A percentile compares a stretch with the other conserved stretches of the same genome.
phyloP scores from a whole-genome alignment of 1,284 basidiomycete genomes.

The Wolfiporia cocos region DNA sequence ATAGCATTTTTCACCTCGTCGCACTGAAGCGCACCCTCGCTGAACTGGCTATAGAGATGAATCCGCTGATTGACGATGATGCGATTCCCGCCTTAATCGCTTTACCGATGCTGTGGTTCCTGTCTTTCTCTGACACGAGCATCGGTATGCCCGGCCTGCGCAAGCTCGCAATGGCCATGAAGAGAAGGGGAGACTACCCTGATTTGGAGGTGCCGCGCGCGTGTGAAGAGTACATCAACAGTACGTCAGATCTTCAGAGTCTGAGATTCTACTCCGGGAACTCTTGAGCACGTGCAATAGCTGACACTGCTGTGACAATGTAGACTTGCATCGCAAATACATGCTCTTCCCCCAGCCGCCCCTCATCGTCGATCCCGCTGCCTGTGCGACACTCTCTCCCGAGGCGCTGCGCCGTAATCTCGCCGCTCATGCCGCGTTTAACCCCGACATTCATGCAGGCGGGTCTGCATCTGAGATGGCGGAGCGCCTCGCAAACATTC shows the following conservation, averaged over 20 bases:
- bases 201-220: constrained; percentile 45
- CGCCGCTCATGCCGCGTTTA: constrained; percentile 36
- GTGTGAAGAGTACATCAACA: constrained; percentile 48
- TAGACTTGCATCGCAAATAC: constrained; percentile 43
- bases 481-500: constrained; percentile 24
- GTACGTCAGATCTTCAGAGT: constrained; percentile 32
- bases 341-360: constrained; percentile 40
- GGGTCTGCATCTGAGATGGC: constrained; percentile 26
- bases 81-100: constrained; percentile 46
- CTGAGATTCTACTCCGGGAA: too few species aligned
- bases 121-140: constrained; percentile 46
- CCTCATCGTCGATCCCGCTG: constrained; percentile 38
- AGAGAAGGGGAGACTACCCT: constrained; percentile 28
- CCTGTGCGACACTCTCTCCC: constrained; percentile 35
- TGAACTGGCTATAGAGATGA: constrained; percentile 44
- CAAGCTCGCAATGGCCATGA: constrained; percentile 35
- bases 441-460: constrained; percentile 19
- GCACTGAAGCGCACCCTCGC: constrained; percentile 46
- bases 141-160: constrained; percentile 54
- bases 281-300: too few species aligned
- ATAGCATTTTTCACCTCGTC: constrained; percentile 52
- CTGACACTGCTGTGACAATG: too few species aligned
- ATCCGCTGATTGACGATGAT: constrained; percentile 48
- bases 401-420: constrained; percentile 50
- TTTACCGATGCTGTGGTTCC: constrained; percentile 38